These are phyloP conservation scores for Cytospora leucostoma DNA, from an alignment of 2,329 filamentous ascomycete genomes.

Conservation along the genomic window DNA sequence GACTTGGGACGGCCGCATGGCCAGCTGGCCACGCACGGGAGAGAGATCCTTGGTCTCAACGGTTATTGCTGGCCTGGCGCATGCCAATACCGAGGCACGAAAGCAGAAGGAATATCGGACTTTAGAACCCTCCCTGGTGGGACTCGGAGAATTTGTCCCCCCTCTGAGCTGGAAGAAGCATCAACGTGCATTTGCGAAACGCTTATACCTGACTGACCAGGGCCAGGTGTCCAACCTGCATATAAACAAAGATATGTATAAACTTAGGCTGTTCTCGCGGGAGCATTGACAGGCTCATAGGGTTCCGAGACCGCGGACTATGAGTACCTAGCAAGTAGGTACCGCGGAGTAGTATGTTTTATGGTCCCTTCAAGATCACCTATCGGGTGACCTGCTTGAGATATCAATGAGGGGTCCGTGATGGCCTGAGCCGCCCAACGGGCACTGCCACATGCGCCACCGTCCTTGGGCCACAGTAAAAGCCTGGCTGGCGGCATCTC, in stretches of 20 bases:
- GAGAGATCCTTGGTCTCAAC: conserved; percentile 14
- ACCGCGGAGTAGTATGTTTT: too few species aligned
- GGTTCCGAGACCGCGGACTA: too few species aligned
- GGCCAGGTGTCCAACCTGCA: neutral
- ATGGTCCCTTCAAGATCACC: too few species aligned
- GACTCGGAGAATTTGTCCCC: conserved; percentile 8
- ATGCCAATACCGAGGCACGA: conserved; percentile 4
- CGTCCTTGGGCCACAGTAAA: neutral
- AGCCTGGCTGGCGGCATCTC: neutral
- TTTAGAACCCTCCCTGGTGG: neutral
- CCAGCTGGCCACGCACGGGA: neutral
- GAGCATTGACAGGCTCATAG: neutral
- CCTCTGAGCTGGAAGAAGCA: neutral
- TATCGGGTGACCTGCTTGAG: too few species aligned
- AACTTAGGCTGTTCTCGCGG: neutral
- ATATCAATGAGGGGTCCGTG: too few species aligned
- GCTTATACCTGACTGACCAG: neutral
- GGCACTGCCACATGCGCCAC: too few species aligned
- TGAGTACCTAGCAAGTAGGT: too few species aligned
- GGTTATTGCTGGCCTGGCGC: neutral
- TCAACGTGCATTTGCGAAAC: conserved; percentile 7
- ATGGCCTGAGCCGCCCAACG: too few species aligned
- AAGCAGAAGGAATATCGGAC: neutral
- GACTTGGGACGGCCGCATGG: neutral
- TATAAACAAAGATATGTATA: neutral